Evolutionary conservation across 2,329 filamentous ascomycete species (phyloP).

Genomic region (Bimuria novae-zelandiae): DNA sequence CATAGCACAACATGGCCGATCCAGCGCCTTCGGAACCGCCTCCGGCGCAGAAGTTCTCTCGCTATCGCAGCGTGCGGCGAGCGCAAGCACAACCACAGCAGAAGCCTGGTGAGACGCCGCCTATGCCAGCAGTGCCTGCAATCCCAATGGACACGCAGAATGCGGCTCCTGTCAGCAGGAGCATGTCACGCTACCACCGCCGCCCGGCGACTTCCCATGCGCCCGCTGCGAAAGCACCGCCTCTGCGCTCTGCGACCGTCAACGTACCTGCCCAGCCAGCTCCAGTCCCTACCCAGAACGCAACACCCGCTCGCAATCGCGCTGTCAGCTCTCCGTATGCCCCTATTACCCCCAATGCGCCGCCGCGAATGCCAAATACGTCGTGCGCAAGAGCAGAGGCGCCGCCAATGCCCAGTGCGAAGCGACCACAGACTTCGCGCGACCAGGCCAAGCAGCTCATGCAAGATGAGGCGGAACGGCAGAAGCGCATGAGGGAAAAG

Average conservation of each 20-base stretch:
- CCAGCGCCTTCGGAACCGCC: slow-evolving; percentile 27
- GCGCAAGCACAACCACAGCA: slow-evolving; percentile 43
- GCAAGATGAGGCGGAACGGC: slow-evolving; percentile 37
- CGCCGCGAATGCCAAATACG: slow-evolving; percentile 31
- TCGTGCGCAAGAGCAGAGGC: slow-evolving; percentile 26
- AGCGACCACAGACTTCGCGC: slow-evolving; percentile 26
- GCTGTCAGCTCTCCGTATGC: slow-evolving; percentile 35
- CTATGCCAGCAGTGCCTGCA: slow-evolving; percentile 23
- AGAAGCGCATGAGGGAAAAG: slow-evolving; percentile 35
- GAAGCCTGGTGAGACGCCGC: slow-evolving; percentile 11
- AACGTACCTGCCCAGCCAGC: slow-evolving; percentile 21
- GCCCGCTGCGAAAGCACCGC: slow-evolving; percentile 28
- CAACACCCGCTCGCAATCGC: slow-evolving; percentile 29
- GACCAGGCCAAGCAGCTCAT: slow-evolving; percentile 41
- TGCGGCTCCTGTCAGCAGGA: slow-evolving; percentile 37
- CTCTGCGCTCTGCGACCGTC: slow-evolving; percentile 30
- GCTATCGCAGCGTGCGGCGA: slow-evolving; percentile 63
- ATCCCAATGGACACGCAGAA: slow-evolving; percentile 24
- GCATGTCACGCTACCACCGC: slow-evolving; percentile 49
- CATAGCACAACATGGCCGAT: slow-evolving; percentile 41
- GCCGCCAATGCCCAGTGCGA: slow-evolving; percentile 20
- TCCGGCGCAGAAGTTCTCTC: slow-evolving; percentile 57
- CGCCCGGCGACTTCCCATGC: slow-evolving; percentile 35
- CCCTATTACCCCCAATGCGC: slow-evolving; percentile 25
- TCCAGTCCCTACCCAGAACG: slow-evolving; percentile 16